phyloP scores from a whole-genome alignment of 1,284 basidiomycete genomes.

The Ceratorhiza oryzae-sativae region DNA sequence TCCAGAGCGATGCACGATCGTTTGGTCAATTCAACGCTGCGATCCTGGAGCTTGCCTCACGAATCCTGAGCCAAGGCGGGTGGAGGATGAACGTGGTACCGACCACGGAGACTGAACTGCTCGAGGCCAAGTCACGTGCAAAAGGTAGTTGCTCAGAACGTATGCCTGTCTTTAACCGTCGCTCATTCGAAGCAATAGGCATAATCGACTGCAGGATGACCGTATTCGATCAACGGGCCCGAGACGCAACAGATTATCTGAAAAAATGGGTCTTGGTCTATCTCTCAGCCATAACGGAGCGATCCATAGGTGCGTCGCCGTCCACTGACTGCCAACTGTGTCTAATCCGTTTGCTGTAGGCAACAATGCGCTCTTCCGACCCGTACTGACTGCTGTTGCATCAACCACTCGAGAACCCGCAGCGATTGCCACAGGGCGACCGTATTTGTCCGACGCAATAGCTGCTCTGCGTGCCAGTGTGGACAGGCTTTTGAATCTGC shows the following conservation, averaged over 20 bases:
- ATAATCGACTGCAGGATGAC: conserved; percentile 42
- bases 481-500: conserved; percentile 63
- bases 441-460: conserved; percentile 78
- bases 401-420: conserved; percentile 40
- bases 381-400: conserved; percentile 28
- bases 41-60: conserved; percentile 77
- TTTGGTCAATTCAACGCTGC: conserved; percentile 87
- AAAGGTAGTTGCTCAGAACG: conserved; percentile 56
- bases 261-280: conserved; percentile 43
- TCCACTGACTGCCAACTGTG: no score
- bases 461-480: conserved; percentile 71
- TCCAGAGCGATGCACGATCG: conserved; percentile 32
- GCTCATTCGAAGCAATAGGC: conserved; percentile 2
- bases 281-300: conserved; percentile 38
- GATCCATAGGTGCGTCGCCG: conserved; percentile 37
- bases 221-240: conserved; percentile 36
- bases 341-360: not conserved
- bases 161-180: not conserved
- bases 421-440: conserved; percentile 54
- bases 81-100: conserved; percentile 70
- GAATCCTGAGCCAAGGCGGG: conserved; percentile 69
- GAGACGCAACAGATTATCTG: conserved; percentile 38
- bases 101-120: conserved; percentile 72
- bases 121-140: conserved; percentile 61
- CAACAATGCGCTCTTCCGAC: conserved; percentile 38